Evolutionary conservation across 148 eudicot species (phyloP).

Genomic region (Heliamphora exappendiculata): DNA sequence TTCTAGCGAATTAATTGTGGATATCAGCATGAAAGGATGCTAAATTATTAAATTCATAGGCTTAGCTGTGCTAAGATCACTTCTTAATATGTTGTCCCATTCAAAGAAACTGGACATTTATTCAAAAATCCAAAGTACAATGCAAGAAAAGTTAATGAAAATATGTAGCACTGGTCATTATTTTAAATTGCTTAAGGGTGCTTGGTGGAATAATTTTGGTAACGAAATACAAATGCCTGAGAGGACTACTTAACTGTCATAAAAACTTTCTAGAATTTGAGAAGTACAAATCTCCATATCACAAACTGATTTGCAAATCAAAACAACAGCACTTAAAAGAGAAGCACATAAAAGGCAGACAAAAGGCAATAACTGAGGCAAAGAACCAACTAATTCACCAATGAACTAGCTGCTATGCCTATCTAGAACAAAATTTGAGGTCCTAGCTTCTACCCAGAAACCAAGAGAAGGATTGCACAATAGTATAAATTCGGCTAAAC

Average conservation of each 20-base stretch:
- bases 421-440: constrained; percentile 5
- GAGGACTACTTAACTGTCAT: constrained; percentile 28
- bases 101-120: not conserved
- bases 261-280: constrained; percentile 18
- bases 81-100: not conserved
- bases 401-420: constrained; percentile 25
- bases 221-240: constrained; percentile 28
- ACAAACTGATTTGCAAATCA: constrained; percentile 6
- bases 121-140: not conserved
- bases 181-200: constrained; percentile 25
- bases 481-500: not conserved
- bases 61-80: not conserved
- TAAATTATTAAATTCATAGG: not conserved
- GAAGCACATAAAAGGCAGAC: constrained; percentile 15
- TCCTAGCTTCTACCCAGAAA: not conserved
- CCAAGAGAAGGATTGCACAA: not conserved
- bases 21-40: not conserved
- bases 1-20: not conserved
- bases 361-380: constrained; percentile 10
- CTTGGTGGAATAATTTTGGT: constrained; percentile 23
- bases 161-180: no score
- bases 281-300: constrained; percentile 24
- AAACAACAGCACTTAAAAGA: constrained; percentile 16
- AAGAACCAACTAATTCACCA: constrained; percentile 35
- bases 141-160: not conserved